Evolutionary conservation across 495 filamentous ascomycete genomes (phyloP).

Genomic region (Aspergillus sparsus): DNA sequence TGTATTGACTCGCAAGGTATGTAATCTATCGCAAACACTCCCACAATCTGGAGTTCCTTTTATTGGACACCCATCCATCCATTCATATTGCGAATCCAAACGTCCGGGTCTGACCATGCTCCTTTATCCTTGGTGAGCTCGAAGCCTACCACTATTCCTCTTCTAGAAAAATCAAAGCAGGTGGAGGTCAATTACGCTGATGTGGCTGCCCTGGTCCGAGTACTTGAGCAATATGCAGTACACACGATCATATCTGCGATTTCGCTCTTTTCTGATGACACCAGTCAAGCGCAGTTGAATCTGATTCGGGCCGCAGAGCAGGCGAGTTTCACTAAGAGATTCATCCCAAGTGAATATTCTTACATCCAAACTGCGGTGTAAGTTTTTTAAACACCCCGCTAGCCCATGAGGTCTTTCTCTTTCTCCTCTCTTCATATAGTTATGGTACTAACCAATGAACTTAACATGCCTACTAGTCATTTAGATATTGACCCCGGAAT

Average conservation of each 20-base stretch:
- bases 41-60: neutral
- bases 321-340: constrained; percentile 44
- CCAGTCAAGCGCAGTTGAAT: constrained; percentile 41
- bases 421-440: neutral
- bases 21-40: neutral
- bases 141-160: constrained; percentile 11
- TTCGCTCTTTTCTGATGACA: constrained; percentile 35
- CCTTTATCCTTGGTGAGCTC: too few species aligned
- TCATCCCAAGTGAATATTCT: constrained; percentile 53
- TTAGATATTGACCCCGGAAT: constrained; percentile 40
- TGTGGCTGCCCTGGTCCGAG: constrained; percentile 35
- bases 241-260: constrained; percentile 56
- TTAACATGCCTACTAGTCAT: constrained; percentile 21
- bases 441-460: neutral
- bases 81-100: too few species aligned
- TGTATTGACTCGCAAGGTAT: constrained; percentile 44
- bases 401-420: too few species aligned
- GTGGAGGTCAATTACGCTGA: constrained; percentile 47
- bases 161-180: constrained; percentile 16
- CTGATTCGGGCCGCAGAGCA: constrained; percentile 53
- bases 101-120: neutral
- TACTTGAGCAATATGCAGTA: constrained; percentile 48
- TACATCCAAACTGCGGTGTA: constrained; percentile 42
- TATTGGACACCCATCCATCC: too few species aligned
- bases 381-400: neutral